Base-by-base conservation (phyloP, 2,329 filamentous ascomycete genomes). In the Ilyonectria destructans region DNA sequence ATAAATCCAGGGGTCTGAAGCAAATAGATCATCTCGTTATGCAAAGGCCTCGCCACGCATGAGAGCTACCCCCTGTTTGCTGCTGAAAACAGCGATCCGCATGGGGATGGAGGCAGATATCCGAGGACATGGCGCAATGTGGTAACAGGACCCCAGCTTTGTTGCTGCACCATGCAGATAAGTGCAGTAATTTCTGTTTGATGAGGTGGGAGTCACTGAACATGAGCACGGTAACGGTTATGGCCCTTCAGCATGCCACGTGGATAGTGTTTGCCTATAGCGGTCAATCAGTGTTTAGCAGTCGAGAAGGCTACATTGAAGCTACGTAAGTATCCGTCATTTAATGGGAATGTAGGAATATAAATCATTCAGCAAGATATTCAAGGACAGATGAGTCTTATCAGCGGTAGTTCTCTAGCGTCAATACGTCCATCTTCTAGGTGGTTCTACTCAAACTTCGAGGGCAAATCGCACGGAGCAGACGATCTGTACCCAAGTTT, bases 31-130 rank as follows among this genome's bases (percentile, higher is more conserved):
- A 52, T 52, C 56, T 72, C 51, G 19, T 49, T 46, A 49, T 46
- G 51, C 66, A 49, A 48, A 40, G 23, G 46, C 46, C 33, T 67
- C 45, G 55, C 57, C 65, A 51, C 58, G 54, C 48, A 49, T 60
- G 23, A 43, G 29, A 19, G 17, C 51, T 21, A 61, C 64, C 60
- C 58, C 61, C 40, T 13, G 37, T 13, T 26, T 49, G 52, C 52
- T 49, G 43, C 74, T 73, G 23, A 70, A 75, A 71, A 26, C 55
- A 68, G 74, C 54, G 29, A 33, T 57, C 21, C 73, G 72, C 74
- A 76, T 65, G 51, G 31, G 64, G 33, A 58, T 43, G 37, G 59
- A 75, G 51, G 74, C 69, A 73, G 65, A 64, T 67, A 74, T 61
- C 72, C 74, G 67, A 23, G 55, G 29, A 56, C 57, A 63, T 37